Conservation (phyloP, 2,329 filamentous ascomycete genomes). For the Cladosporium sp. region DNA sequence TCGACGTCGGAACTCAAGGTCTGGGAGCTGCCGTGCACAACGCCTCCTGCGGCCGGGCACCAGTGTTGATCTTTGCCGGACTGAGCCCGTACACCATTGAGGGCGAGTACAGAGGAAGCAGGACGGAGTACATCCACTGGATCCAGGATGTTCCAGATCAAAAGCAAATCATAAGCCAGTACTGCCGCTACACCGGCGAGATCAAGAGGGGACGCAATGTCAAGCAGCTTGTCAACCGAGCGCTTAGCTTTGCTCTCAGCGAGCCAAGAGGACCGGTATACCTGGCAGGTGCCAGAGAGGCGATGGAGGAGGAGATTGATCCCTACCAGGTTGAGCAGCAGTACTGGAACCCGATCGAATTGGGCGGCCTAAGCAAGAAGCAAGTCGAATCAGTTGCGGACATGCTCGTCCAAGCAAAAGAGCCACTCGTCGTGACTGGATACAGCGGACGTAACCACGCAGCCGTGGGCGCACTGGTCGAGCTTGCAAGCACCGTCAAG, state of each 20-base stretch:
- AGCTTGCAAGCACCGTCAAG: constrained; percentile 67
- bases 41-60: constrained; percentile 71
- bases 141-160: constrained; percentile 83
- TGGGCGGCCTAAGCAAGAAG: constrained; percentile 60
- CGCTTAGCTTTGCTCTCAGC: constrained; percentile 76
- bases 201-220: constrained; percentile 83
- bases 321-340: constrained; percentile 69
- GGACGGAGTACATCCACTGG: constrained; percentile 86
- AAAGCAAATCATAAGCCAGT: constrained; percentile 77
- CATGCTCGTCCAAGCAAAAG: constrained; percentile 63
- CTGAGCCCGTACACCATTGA: constrained; percentile 75
- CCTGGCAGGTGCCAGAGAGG: constrained; percentile 73
- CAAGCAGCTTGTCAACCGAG: constrained; percentile 86
- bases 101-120: constrained; percentile 73
- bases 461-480: constrained; percentile 62
- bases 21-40: constrained; percentile 79
- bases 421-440: constrained; percentile 70
- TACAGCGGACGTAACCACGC: constrained; percentile 71
- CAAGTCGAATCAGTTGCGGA: constrained; percentile 64
- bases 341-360: constrained; percentile 70
- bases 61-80: constrained; percentile 77
- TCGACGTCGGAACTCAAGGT: constrained; percentile 80
- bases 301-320: constrained; percentile 81
- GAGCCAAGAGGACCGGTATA: constrained; percentile 81
- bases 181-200: constrained; percentile 81